Conservation (phyloP, 345 rosid species). For the Leavenworthia alabamica region DNA sequence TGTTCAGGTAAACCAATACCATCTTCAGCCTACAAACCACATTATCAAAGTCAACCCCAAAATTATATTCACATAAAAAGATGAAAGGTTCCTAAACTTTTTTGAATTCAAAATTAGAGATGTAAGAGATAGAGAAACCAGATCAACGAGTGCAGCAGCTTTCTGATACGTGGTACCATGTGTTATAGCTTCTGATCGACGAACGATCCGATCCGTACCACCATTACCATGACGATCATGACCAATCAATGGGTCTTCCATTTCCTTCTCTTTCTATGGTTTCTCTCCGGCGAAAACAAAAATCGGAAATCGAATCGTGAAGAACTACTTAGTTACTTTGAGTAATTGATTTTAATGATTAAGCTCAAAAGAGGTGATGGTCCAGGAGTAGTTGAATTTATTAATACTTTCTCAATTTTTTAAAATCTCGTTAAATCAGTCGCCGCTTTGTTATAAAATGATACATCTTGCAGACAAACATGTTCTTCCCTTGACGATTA, state of each 20-base stretch:
- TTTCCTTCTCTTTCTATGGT: neutral
- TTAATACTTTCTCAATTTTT: neutral
- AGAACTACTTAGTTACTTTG: neutral
- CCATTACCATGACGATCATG: constrained; percentile 41
- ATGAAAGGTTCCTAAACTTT: neutral
- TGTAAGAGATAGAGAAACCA: constrained; percentile 35
- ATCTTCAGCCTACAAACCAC: constrained; percentile 70
- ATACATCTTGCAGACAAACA: constrained; percentile 27
- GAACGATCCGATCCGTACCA: constrained; percentile 34
- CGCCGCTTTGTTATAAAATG: neutral
- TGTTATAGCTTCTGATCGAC: constrained; percentile 72
- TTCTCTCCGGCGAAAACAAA: neutral
- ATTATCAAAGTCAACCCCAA: constrained; percentile 5
- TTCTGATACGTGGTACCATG: constrained; percentile 69
- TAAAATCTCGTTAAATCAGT: constrained; percentile 11
- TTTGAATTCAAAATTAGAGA: neutral
- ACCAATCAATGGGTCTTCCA: constrained; percentile 46
- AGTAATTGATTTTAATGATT: constrained; percentile 5
- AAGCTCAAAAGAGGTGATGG: constrained; percentile 7
- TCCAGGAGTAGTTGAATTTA: constrained; percentile 23
- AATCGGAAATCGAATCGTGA: neutral
- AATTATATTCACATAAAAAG: neutral
- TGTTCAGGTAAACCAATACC: constrained; percentile 88
- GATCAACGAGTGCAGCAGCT: constrained; percentile 99
- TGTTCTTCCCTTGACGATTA: neutral